Evolutionary conservation across 768 basidiomycete genomes (phyloP).

Genomic region (Lactarius sp.): DNA sequence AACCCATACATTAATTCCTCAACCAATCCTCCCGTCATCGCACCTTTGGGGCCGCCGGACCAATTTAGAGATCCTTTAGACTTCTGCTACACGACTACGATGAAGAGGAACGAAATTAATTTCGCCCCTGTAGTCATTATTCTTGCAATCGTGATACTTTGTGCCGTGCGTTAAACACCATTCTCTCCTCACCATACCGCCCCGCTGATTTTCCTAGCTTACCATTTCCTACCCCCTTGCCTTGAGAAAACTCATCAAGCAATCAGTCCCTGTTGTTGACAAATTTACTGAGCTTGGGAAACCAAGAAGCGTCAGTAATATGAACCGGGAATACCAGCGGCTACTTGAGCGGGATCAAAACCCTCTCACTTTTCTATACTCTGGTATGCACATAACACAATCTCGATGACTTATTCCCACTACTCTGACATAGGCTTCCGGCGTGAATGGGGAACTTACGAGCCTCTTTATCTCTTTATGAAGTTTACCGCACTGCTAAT

Average conservation of each 20-base stretch:
- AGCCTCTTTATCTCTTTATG: slow-evolving; percentile 59
- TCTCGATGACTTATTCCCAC: not conserved
- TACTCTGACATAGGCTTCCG: slow-evolving; percentile 51
- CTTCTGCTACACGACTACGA: slow-evolving; percentile 78
- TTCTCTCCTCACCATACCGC: not conserved
- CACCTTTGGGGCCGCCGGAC: slow-evolving; percentile 50
- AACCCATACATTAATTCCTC: slow-evolving; percentile 65
- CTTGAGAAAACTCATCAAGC: slow-evolving; percentile 50
- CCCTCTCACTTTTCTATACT: slow-evolving; percentile 68
- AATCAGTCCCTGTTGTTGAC: slow-evolving; percentile 61
- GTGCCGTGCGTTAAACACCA: slow-evolving; percentile 39
- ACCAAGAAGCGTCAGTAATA: slow-evolving; percentile 46
- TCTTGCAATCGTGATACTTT: slow-evolving; percentile 48
- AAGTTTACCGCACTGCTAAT: slow-evolving; percentile 65
- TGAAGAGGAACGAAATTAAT: slow-evolving; percentile 64
- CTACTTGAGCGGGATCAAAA: slow-evolving; percentile 57
- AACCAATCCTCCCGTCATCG: slow-evolving; percentile 42
- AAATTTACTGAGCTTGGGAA: slow-evolving; percentile 68
- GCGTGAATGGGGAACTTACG: slow-evolving; percentile 61
- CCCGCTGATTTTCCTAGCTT: slow-evolving; percentile 38
- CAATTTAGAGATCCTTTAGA: slow-evolving; percentile 59
- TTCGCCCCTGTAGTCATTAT: slow-evolving; percentile 59
- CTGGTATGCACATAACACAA: slow-evolving; percentile 40
- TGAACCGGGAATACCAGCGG: slow-evolving; percentile 68
- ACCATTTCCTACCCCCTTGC: slow-evolving; percentile 68